Percentiles rank a stretch among this genome's conserved stretches.
phyloP scores from a whole-genome alignment of 768 basidiomycete species.

The Mrakia blollopis region DNA sequence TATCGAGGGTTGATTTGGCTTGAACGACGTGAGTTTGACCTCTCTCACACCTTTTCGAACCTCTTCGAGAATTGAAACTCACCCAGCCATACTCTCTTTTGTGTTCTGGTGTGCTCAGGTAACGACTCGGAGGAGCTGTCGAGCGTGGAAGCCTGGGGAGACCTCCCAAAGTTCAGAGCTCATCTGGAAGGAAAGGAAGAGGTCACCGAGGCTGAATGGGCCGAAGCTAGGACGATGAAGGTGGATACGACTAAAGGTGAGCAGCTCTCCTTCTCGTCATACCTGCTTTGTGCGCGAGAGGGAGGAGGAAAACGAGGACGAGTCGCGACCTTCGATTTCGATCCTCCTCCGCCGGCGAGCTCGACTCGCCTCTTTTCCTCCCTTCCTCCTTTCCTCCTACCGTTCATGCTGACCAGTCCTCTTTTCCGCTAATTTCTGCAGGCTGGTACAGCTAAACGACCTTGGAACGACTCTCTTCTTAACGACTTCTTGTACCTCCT shows the following conservation, averaged over 20 bases:
- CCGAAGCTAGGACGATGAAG: not conserved
- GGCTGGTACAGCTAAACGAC: not conserved
- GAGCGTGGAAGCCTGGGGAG: conserved; percentile 7
- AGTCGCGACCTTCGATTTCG: not conserved
- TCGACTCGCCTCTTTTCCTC: not conserved
- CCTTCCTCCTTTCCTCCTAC: too few species aligned
- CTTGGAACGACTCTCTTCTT: not conserved
- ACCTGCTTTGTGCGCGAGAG: not conserved
- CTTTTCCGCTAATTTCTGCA: not conserved
- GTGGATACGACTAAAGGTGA: not conserved
- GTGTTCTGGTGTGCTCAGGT: too few species aligned
- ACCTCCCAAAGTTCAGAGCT: not conserved
- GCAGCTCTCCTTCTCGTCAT: too few species aligned
- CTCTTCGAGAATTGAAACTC: too few species aligned
- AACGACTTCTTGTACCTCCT: not conserved
- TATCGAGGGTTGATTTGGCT: conserved; percentile 22
- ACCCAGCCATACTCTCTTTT: too few species aligned
- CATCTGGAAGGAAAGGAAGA: conserved; percentile 13
- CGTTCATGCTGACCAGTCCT: not conserved
- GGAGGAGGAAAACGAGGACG: not conserved
- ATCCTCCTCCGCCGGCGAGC: not conserved
- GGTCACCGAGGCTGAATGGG: conserved; percentile 17
- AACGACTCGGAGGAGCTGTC: conserved; percentile 9
- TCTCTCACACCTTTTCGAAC: too few species aligned
- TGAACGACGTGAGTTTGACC: not conserved